A percentile compares a stretch with the other conserved stretches of the same genome.
Conservation (phyloP, 192 early-diverging fungal genomes). For the Borealophlyctis nickersoniae region DNA sequence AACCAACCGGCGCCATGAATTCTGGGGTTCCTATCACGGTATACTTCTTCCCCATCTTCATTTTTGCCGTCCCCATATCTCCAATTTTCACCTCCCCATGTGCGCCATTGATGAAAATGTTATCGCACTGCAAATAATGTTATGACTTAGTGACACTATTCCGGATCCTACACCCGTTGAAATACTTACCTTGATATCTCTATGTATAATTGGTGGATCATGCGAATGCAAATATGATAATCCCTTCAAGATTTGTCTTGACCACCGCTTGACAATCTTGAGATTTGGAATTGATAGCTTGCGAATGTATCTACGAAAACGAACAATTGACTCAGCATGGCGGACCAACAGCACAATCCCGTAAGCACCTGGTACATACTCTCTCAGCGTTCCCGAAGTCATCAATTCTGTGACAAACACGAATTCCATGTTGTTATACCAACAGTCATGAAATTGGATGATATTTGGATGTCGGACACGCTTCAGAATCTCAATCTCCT, state of each 20-base stretch:
- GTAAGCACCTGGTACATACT: too few relatives aligned
- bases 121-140: slow-evolving; percentile 55
- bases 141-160: background rate
- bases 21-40: slow-evolving; percentile 82
- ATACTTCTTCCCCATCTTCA: slow-evolving; percentile 82
- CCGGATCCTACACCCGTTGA: too few relatives aligned
- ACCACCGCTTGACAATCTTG: slow-evolving; percentile 79
- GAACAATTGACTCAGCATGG: too few relatives aligned
- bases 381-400: slow-evolving; percentile 79
- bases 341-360: too few relatives aligned
- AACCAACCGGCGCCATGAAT: slow-evolving; percentile 70
- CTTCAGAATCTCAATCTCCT: slow-evolving; percentile 78
- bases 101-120: slow-evolving; percentile 82
- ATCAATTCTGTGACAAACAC: slow-evolving; percentile 82
- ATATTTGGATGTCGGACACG: slow-evolving; percentile 78
- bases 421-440: slow-evolving; percentile 73
- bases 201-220: slow-evolving; percentile 76
- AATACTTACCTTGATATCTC: slow-evolving; percentile 72
- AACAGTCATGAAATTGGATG: slow-evolving; percentile 75
- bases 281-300: slow-evolving; percentile 68
- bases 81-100: slow-evolving; percentile 83
- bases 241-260: slow-evolving; percentile 74
- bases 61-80: slow-evolving; percentile 81
- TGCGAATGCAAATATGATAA: slow-evolving; percentile 73
- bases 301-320: slow-evolving; percentile 54